Evolutionary conservation across 2,329 filamentous ascomycete genomes (phyloP), one percentile per base, ranked within the genome.

Genomic region (Grosmannia huntii): DNA sequence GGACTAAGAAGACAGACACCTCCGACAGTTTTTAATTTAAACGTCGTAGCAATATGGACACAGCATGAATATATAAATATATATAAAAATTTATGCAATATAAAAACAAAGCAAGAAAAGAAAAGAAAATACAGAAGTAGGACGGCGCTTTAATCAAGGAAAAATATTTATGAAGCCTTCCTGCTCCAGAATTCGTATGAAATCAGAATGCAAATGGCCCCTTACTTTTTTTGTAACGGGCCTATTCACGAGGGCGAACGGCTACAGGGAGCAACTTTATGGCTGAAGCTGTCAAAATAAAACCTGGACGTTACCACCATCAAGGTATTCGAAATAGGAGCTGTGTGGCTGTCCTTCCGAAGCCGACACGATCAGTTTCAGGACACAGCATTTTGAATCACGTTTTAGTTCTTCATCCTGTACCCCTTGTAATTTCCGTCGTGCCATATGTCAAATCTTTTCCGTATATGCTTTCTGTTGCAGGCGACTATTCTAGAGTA

Each of bases 1-100:
- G 65, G 64, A 50, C 38, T 59, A 46, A 57, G 27, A 62, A 60
- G 48, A 23, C 16, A 52, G 27, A 28, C 57, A 60, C 59, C 23
- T 58, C 63, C 60, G 60, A 14, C 7, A 12, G 36, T 27, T 21
- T 23, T 31, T 16, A 50, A 38, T 44, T 53, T 19, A 12, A 33
- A 5, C 31, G 6, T 41, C 28, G 19, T 36, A 25, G 25, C 23
- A 21, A 25, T 28, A 57, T 31, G 46, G 14, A 31, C 46, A 54
- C 49, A 44, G 44, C 56, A 58, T 58, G 14, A 28, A 31, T n/a
- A 33, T 16, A 5, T 38, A n/a, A 25, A 14, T 23, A 14, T 14
- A 27, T 28, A 28, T n/a, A n/a, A n/a, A n/a, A n/a, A n/a, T n/a
- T n/a, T n/a, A n/a, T n/a, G n/a, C n/a, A n/a, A n/a, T n/a, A n/a